phyloP scores from a whole-genome alignment of 768 basidiomycete genomes.

The Xerocomellus dryophilus region DNA sequence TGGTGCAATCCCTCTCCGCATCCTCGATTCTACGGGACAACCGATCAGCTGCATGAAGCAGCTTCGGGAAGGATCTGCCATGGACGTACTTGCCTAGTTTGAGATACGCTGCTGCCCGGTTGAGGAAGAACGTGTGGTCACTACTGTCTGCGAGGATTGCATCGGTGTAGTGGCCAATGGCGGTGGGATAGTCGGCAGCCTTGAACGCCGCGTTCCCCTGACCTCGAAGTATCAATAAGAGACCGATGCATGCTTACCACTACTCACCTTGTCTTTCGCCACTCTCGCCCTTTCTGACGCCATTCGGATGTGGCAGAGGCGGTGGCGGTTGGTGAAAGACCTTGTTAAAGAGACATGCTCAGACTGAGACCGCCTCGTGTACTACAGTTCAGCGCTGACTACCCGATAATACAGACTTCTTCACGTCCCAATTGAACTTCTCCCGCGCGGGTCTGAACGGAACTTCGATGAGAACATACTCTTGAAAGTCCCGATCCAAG shows the following conservation, averaged over 20 bases:
- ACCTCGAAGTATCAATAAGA: background rate
- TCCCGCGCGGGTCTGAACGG: conserved; percentile 1
- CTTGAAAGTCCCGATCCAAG: background rate
- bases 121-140: conserved; percentile 79
- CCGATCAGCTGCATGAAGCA: conserved; percentile 1
- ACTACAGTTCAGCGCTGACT: background rate
- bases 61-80: background rate
- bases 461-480: background rate
- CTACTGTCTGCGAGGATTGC: conserved; percentile 69
- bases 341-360: no score
- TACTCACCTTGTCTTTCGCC: conserved; percentile 33
- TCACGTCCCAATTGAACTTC: background rate
- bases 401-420: background rate
- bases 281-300: conserved; percentile 34
- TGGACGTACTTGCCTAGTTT: conserved; percentile 89
- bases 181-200: conserved; percentile 67
- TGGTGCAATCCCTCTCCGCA: conserved; percentile 76
- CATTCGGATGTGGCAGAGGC: conserved; percentile 20
- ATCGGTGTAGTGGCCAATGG: conserved; percentile 82
- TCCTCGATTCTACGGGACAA: conserved; percentile 58
- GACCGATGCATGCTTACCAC: background rate
- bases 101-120: conserved; percentile 88
- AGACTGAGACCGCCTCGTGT: no score
- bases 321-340: conserved; percentile 7
- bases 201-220: conserved; percentile 91